phyloP scores from a whole-genome alignment of 148 eudicot species.

The Fagopyrum homotropicum region DNA sequence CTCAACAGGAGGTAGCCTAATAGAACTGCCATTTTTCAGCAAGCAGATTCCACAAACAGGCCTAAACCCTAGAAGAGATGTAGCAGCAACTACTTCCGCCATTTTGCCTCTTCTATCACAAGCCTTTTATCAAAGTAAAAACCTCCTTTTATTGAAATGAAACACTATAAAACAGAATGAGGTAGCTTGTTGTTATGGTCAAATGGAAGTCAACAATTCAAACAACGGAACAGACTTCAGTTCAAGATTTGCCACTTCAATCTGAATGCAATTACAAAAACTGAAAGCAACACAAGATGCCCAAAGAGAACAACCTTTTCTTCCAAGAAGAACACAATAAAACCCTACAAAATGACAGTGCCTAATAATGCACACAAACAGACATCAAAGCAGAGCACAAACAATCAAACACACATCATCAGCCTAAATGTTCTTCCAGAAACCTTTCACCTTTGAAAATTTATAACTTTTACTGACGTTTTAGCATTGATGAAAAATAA shows the following conservation, averaged over 20 bases:
- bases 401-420: not conserved
- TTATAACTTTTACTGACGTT: too few species aligned
- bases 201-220: not conserved
- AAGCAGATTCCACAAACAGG: constrained; percentile 34
- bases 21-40: constrained; percentile 18
- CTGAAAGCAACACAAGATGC: not conserved
- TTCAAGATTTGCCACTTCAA: not conserved
- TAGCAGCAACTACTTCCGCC: constrained; percentile 68
- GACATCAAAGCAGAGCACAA: not conserved
- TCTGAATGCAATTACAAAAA: not conserved
- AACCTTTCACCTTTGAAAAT: not conserved
- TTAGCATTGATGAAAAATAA: too few species aligned
- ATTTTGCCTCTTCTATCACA: constrained; percentile 22
- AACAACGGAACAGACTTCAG: not conserved
- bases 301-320: not conserved
- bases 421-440: not conserved
- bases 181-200: not conserved
- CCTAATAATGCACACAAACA: not conserved
- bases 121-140: not conserved
- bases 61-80: constrained; percentile 43
- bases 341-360: not conserved
- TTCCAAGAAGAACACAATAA: not conserved
- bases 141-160: not conserved
- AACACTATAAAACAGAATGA: not conserved
- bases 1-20: not conserved